Conservation (phyloP, 202 grass and related monocot species). For the Eragrostis tef region DNA sequence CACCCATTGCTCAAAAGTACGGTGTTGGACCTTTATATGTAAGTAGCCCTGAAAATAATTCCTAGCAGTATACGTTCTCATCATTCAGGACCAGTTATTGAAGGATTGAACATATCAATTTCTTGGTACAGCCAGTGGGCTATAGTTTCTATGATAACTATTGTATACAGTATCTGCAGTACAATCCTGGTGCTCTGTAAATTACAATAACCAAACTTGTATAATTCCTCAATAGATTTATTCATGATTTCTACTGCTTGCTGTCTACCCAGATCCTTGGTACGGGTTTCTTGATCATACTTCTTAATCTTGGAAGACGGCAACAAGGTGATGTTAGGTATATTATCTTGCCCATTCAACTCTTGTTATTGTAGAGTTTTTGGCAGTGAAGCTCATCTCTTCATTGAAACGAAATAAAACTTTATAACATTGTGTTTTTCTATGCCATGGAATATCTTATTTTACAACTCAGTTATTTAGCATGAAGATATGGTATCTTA, state of each 20-base stretch:
- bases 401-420: neutral
- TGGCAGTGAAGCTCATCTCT: neutral
- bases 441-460: slow-evolving; percentile 1
- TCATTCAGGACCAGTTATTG: neutral
- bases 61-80: neutral
- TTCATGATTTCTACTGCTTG: slow-evolving; percentile 37
- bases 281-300: slow-evolving; percentile 87
- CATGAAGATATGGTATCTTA: slow-evolving; percentile 16
- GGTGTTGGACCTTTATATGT: slow-evolving; percentile 85
- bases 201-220: neutral
- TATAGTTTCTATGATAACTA: slow-evolving; percentile 19
- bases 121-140: neutral
- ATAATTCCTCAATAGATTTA: slow-evolving; percentile 5
- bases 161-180: slow-evolving; percentile 16
- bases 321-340: slow-evolving; percentile 91
- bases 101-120: slow-evolving; percentile 8
- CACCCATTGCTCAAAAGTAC: slow-evolving; percentile 77
- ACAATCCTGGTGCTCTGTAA: neutral
- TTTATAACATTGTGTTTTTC: neutral
- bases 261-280: slow-evolving; percentile 70
- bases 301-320: slow-evolving; percentile 84
- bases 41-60: slow-evolving; percentile 48
- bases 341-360: neutral
- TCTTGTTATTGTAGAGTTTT: neutral
- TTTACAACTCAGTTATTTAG: slow-evolving; percentile 10